Evolutionary conservation across 495 filamentous ascomycete genomes (phyloP), one percentile per base, ranked within the genome.

Genomic region (Aspergillus asperescens): DNA sequence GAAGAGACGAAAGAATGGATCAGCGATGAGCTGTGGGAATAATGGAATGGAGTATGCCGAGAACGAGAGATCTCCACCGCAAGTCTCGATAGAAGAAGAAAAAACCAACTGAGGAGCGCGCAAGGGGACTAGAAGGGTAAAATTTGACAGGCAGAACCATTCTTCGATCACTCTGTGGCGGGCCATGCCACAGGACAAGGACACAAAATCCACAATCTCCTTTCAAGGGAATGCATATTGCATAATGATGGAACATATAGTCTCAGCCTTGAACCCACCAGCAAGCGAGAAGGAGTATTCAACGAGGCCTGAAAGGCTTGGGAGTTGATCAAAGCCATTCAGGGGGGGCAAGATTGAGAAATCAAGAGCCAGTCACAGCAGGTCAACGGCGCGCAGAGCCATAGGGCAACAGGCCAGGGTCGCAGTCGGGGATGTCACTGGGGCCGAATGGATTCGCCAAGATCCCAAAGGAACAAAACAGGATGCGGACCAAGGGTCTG

Each of bases 91-190:
- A 9, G 15, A 24, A 16, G 29, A 18, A 35, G 44, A 18, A 32
- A 32, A 32, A n/a, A 16, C 20, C 22, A 13, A 40, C 10, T 12
- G 10, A 46, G 13, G 7, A 32, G 8, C 13, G 12, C 5, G 15
- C 27, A 32, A 27, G 27, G 24, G 27, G 16, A 18, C 43, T 1
- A 24, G 44, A 47, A 47, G 35, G 35, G 28, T 23, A 23, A 35
- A 1, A 2, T 23, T 32, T 35, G 32, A 47, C 29, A 47, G 44
- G 44, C 44, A 47, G 44, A 47, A 47, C 28, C 44, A 47, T 47
- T 47, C 19, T 24, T 22, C 16, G n/a, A n/a, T 23, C 16, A 8
- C 2, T 4, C 13, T 10, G 25, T 35, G 44, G 44, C 44, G 44
- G 29, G 13, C 44, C 29, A 47, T 24, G 29, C 44, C 44, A 29